Base-by-base conservation (phyloP, 116 monocot genomes). In the Thalassia testudinum region DNA sequence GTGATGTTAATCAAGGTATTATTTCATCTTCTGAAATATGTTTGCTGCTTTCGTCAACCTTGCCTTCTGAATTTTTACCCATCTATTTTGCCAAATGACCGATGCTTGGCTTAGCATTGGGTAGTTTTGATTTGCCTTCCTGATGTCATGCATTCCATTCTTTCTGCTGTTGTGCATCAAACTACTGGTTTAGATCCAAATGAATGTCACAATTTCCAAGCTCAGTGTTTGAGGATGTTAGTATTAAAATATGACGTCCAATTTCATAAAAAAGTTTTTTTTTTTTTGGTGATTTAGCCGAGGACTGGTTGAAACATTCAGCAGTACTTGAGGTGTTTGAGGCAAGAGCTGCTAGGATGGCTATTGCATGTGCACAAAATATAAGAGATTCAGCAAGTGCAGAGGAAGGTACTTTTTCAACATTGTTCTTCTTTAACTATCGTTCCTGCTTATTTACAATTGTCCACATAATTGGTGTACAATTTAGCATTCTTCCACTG, bases 221-320 rank as follows among this genome's bases (percentile, higher is more conserved):
- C n/a, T n/a, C n/a, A n/a, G n/a, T n/a, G n/a, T n/a, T n/a, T n/a
- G n/a, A n/a, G n/a, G n/a, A n/a, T n/a, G n/a, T n/a, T n/a, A n/a
- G n/a, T n/a, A n/a, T n/a, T n/a, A n/a, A 10, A 34, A 34, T 34
- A 3, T 3, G 30, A 34, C 10, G 10, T 45, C 15, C 19, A 45
- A 16, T 45, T 45, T 7, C 15, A 4, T n/a, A 45, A n/a, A 45
- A n/a, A 5, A 4, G 15, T 1, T 45, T 7, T 13, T 16, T 6
- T 45, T 4, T 45, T 7, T 45, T 45, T n/a, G n/a, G 45, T 45
- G 15, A 3, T 20, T 3, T 13, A 95, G 85, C 76, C 59, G 75
- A 82, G 52, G 89, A 95, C 52, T 95, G 95, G 95, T 63, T 95
- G 66, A 88, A 88, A 37, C 79, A 85, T 52, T 71, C 81, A 12